Evolutionary conservation across 768 basidiomycete genomes (phyloP).

Genomic region (Hericium rajendrae): DNA sequence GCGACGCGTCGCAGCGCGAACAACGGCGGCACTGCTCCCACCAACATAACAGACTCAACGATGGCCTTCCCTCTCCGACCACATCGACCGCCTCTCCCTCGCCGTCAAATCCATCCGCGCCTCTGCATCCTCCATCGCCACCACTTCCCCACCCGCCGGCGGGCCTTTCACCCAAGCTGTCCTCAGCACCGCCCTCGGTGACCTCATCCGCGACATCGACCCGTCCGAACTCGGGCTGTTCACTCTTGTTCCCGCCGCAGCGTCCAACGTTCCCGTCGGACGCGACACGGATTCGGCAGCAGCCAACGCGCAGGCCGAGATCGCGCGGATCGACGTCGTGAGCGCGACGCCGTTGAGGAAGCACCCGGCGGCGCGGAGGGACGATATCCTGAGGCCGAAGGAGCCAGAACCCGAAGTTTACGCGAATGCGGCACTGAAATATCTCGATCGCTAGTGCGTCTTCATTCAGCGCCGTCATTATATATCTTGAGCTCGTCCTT

Average conservation of each 20-base stretch:
- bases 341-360: slow-evolving; percentile 62
- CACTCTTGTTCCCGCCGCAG: slow-evolving; percentile 35
- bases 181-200: slow-evolving; percentile 51
- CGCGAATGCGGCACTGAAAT: slow-evolving; percentile 65
- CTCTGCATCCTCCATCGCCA: slow-evolving; percentile 28
- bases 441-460: slow-evolving; percentile 68
- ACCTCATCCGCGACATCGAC: slow-evolving; percentile 75
- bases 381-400: slow-evolving; percentile 22
- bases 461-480: neutral
- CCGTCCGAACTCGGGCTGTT: slow-evolving; percentile 73
- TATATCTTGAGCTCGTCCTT: neutral
- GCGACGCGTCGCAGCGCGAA: slow-evolving; percentile 1
- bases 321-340: slow-evolving; percentile 56
- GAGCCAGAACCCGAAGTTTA: slow-evolving; percentile 68
- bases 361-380: slow-evolving; percentile 31
- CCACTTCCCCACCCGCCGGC: neutral
- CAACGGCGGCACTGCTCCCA: neutral
- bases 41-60: neutral
- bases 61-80: slow-evolving; percentile 56
- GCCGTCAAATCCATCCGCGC: slow-evolving; percentile 43
- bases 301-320: slow-evolving; percentile 25
- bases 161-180: slow-evolving; percentile 58
- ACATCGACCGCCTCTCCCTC: slow-evolving; percentile 54
- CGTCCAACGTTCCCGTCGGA: slow-evolving; percentile 17
- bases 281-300: slow-evolving; percentile 22